A percentile compares a stretch with the other conserved stretches of the same genome.
Evolutionary conservation across 805 yeast genomes (phyloP).

Genomic region (Candida manassasensis): DNA sequence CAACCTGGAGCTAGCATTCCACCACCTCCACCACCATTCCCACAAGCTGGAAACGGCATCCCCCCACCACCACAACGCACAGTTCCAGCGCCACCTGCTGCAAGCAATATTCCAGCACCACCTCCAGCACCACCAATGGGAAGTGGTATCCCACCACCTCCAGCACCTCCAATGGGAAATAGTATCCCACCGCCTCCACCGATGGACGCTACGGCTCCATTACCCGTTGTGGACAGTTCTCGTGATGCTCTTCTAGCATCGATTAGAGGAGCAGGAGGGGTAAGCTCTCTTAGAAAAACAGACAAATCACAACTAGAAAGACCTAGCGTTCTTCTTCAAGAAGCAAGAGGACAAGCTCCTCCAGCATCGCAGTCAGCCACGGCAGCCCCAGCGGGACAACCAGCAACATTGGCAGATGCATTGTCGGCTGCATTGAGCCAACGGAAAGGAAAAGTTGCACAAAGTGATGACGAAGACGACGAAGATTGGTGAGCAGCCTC

Average conservation of each 20-base stretch:
- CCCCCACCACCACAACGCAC: slow-evolving; percentile 26
- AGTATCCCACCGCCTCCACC: slow-evolving; percentile 14
- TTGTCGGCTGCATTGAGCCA: slow-evolving; percentile 78
- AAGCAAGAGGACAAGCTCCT: slow-evolving; percentile 61
- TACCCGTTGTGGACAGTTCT: slow-evolving; percentile 41
- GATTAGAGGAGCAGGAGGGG: slow-evolving; percentile 67
- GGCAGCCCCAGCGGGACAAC: slow-evolving; percentile 47
- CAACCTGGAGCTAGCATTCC: slow-evolving; percentile 17
- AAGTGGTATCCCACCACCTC: slow-evolving; percentile 24
- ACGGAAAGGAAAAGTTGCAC: slow-evolving; percentile 77
- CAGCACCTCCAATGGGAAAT: slow-evolving; percentile 9
- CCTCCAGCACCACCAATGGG: slow-evolving; percentile 35
- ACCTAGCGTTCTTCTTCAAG: slow-evolving; percentile 69
- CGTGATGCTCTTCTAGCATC: slow-evolving; percentile 85
- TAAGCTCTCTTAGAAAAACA: slow-evolving; percentile 64
- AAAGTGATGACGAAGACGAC: slow-evolving; percentile 80
- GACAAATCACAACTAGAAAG: slow-evolving; percentile 81
- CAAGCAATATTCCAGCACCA: slow-evolving; percentile 32
- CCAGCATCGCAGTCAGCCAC: slow-evolving; percentile 24
- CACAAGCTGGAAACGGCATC: slow-evolving; percentile 8
- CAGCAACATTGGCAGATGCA: slow-evolving; percentile 77
- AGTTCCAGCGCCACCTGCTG: slow-evolving; percentile 19
- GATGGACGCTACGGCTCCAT: slow-evolving; percentile 9
- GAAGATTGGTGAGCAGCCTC: slow-evolving; percentile 41
- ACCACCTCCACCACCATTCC: slow-evolving; percentile 20